Evolutionary conservation across 352 stramenopile genomes (phyloP).

Genomic region (Stephanocyclus meneghinianus): DNA sequence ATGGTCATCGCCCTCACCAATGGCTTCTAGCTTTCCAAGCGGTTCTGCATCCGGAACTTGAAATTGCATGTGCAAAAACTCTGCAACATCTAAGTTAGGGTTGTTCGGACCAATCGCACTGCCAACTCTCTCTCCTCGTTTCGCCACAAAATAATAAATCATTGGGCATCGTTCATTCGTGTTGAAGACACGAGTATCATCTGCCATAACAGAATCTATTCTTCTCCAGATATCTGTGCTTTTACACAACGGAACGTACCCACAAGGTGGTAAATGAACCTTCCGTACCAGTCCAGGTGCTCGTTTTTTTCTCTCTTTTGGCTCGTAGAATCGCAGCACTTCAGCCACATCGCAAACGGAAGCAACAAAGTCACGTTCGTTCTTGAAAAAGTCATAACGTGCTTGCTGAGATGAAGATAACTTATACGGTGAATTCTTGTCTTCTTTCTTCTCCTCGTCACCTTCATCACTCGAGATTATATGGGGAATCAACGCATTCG

Average conservation of each 20-base stretch:
- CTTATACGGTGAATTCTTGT: conserved; percentile 41
- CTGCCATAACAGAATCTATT: conserved; percentile 64
- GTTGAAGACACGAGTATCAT: conserved; percentile 82
- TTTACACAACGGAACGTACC: conserved; percentile 86
- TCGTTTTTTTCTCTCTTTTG: conserved; percentile 70
- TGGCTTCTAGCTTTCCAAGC: conserved; percentile 35
- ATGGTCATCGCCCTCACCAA: conserved; percentile 50
- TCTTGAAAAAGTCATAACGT: conserved; percentile 86
- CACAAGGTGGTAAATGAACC: conserved; percentile 79
- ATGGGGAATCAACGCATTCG: conserved; percentile 64
- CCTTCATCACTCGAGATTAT: conserved; percentile 60
- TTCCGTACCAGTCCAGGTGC: conserved; percentile 69
- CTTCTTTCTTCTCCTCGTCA: conserved; percentile 56
- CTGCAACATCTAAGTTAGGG: conserved; percentile 77
- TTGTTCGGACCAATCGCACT: conserved; percentile 53
- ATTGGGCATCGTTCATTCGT: conserved; percentile 84
- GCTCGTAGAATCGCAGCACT: conserved; percentile 83
- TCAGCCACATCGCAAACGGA: conserved; percentile 80
- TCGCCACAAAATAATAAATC: conserved; percentile 82
- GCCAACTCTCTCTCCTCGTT: conserved; percentile 76
- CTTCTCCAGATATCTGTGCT: conserved; percentile 84
- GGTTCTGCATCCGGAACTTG: conserved; percentile 56
- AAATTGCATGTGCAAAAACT: conserved; percentile 81
- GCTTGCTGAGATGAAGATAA: conserved; percentile 69
- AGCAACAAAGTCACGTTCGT: conserved; percentile 84